Evolutionary conservation across 1,284 basidiomycete genomes (phyloP).

Genomic region (Ganoderma lingzhi): DNA sequence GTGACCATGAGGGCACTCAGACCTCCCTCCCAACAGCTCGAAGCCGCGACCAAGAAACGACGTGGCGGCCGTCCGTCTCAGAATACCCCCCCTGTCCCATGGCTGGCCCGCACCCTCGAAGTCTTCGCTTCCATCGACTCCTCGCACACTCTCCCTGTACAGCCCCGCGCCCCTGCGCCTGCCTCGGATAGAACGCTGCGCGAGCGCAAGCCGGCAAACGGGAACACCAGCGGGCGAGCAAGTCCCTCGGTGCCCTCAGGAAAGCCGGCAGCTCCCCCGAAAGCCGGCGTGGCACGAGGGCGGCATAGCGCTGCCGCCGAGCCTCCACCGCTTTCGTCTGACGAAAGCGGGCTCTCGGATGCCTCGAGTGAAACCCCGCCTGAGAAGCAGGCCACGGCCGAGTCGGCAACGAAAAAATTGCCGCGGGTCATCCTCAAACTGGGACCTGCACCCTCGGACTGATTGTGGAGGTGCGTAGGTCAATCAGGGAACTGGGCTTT

Average conservation of each 20-base stretch:
- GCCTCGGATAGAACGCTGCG: slow-evolving; percentile 62
- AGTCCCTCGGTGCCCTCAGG: slow-evolving; percentile 27
- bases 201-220: slow-evolving; percentile 55
- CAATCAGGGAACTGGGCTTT: not conserved
- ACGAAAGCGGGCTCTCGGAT: slow-evolving; percentile 30
- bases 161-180: slow-evolving; percentile 38
- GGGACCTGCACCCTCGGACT: slow-evolving; percentile 31
- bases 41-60: slow-evolving; percentile 73
- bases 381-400: slow-evolving; percentile 21
- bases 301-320: not conserved
- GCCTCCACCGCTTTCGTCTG: slow-evolving; percentile 16
- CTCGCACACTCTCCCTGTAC: slow-evolving; percentile 37
- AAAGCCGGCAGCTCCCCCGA: slow-evolving; percentile 14
- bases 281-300: slow-evolving; percentile 10
- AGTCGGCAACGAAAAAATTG: slow-evolving; percentile 34
- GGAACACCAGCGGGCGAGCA: slow-evolving; percentile 20
- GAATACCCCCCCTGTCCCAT: slow-evolving; percentile 48
- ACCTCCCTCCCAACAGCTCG: slow-evolving; percentile 57
- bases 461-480: not conserved
- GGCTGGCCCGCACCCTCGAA: slow-evolving; percentile 62
- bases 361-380: slow-evolving; percentile 11
- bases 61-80: slow-evolving; percentile 53
- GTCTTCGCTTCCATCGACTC: slow-evolving; percentile 53
- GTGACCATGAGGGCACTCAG: not conserved
- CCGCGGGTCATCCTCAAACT: slow-evolving; percentile 41